Percentiles rank a stretch among this genome's conserved stretches.
These are phyloP conservation scores for Termitomyces sp. DNA, from an alignment of 768 basidiomycete genomes.

Conservation along the genomic window DNA sequence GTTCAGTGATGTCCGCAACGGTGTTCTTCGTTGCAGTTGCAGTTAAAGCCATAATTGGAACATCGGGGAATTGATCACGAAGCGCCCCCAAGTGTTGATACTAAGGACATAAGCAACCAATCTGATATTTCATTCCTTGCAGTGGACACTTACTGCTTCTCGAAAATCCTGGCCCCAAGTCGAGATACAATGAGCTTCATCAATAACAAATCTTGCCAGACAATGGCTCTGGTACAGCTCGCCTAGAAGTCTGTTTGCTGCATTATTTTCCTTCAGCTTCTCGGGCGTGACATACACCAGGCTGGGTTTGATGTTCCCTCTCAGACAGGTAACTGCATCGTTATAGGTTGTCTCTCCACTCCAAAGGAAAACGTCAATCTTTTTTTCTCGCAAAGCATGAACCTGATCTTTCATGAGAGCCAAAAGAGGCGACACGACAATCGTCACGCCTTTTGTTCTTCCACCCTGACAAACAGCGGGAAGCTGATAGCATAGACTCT, in stretches of 20 bases:
- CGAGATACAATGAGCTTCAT: constrained; percentile 94
- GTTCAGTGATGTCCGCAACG: constrained; percentile 70
- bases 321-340: constrained; percentile 40
- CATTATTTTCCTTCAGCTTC: constrained; percentile 60
- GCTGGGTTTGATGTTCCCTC: constrained; percentile 42
- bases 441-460: constrained; percentile 71
- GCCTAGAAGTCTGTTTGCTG: constrained; percentile 49
- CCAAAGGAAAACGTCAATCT: constrained; percentile 65
- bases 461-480: constrained; percentile 79
- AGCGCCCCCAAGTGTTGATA: constrained; percentile 64
- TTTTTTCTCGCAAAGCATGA: constrained; percentile 51
- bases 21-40: constrained; percentile 85
- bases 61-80: constrained; percentile 65
- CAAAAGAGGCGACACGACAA: constrained; percentile 87
- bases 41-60: constrained; percentile 95
- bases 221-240: constrained; percentile 49
- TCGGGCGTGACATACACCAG: constrained; percentile 93
- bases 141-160: constrained; percentile 49
- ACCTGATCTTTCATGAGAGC: constrained; percentile 92
- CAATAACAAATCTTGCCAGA: constrained; percentile 88
- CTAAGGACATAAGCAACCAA: constrained; percentile 28
- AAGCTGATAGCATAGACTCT: constrained; percentile 85
- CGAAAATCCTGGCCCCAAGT: constrained; percentile 95
- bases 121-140: background rate
- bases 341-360: constrained; percentile 45